These are phyloP conservation scores for Collybia sp. DNA, from an alignment of 768 basidiomycete species.

Conservation along the genomic window DNA sequence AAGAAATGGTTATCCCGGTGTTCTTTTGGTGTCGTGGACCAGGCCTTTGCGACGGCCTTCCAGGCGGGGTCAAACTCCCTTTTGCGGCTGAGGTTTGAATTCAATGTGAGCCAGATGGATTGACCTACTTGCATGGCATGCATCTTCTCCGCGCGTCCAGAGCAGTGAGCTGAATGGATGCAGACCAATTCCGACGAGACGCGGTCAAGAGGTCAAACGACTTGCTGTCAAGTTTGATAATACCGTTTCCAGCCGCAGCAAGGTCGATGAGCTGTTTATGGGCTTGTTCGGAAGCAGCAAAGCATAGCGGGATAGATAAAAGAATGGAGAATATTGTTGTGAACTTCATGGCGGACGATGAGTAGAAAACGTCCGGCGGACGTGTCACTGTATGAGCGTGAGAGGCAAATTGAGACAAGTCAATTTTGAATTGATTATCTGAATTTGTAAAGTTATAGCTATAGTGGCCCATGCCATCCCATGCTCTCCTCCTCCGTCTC, in stretches of 20 bases:
- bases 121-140: constrained; percentile 83
- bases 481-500: constrained; percentile 85
- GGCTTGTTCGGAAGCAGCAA: constrained; percentile 24
- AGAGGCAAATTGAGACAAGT: too few species aligned
- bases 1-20: constrained; percentile 89
- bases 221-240: constrained; percentile 75
- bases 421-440: too few species aligned
- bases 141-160: constrained; percentile 79
- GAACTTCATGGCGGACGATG: constrained; percentile 21
- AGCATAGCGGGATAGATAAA: constrained; percentile 23
- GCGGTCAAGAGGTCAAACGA: constrained; percentile 75
- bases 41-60: constrained; percentile 79
- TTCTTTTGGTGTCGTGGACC: constrained; percentile 55
- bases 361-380: constrained; percentile 7
- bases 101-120: background rate
- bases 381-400: background rate
- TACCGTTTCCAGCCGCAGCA: constrained; percentile 67
- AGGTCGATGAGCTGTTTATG: constrained; percentile 64
- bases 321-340: constrained; percentile 22
- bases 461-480: constrained; percentile 45
- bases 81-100: constrained; percentile 7
- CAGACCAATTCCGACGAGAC: constrained; percentile 80
- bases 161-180: constrained; percentile 87
- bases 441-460: too few species aligned
- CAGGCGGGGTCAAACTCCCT: constrained; percentile 87